These are phyloP conservation scores for Cucumis variabilis DNA, from an alignment of 331 rosid genomes.

Conservation along the genomic window DNA sequence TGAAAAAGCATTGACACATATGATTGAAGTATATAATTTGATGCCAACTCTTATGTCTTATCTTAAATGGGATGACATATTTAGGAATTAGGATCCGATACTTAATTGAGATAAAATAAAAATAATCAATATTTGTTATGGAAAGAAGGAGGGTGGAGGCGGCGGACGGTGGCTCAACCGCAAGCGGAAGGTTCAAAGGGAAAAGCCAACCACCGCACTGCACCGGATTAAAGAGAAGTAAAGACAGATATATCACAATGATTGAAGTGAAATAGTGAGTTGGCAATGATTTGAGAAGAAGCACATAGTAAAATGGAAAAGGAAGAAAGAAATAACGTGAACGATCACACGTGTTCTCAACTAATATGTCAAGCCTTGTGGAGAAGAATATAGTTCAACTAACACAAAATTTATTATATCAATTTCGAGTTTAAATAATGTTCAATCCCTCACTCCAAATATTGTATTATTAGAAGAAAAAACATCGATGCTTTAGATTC, in stretches of 20 bases:
- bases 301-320: neutral
- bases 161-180: slow-evolving; percentile 21
- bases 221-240: slow-evolving; percentile 23
- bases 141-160: slow-evolving; percentile 7
- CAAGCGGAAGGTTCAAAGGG: neutral
- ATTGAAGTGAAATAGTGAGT: slow-evolving; percentile 7
- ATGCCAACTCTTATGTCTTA: slow-evolving; percentile 20
- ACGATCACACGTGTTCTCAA: no score
- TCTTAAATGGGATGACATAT: slow-evolving; percentile 6
- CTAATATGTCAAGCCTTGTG: no score
- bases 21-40: neutral
- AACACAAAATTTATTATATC: no score
- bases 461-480: no score
- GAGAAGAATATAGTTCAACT: no score
- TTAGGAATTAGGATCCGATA: neutral
- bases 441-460: no score
- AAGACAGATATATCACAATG: neutral
- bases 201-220: neutral
- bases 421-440: no score
- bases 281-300: slow-evolving; percentile 11
- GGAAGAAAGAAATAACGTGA: no score
- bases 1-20: slow-evolving; percentile 13
- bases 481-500: no score
- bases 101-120: neutral
- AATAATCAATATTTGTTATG: neutral